Evolutionary conservation across 129 eudicot genomes (phyloP).

Genomic region (Kitagawia praeruptora): DNA sequence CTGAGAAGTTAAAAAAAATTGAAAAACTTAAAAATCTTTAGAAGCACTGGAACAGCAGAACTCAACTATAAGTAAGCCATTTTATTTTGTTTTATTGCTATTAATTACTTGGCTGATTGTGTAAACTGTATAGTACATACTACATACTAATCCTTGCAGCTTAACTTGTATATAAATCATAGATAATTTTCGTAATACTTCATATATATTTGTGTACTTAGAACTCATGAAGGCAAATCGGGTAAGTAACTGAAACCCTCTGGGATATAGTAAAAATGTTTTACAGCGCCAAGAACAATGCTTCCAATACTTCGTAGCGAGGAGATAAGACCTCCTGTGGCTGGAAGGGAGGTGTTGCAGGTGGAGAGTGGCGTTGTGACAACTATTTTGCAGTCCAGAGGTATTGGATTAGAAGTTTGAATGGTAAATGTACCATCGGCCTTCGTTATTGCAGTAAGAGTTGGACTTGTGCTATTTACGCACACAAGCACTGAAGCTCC

Average conservation of each 20-base stretch:
- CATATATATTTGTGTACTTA: too few species aligned
- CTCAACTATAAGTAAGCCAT: background rate
- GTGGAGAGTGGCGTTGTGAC: slow-evolving; percentile 32
- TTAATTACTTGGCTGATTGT: too few species aligned
- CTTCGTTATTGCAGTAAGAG: slow-evolving; percentile 23
- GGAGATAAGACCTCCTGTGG: slow-evolving; percentile 20
- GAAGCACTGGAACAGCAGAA: too few species aligned
- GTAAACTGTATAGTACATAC: too few species aligned
- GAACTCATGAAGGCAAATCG: background rate
- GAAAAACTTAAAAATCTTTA: too few species aligned
- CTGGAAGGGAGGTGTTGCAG: slow-evolving; percentile 25
- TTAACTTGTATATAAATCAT: too few species aligned
- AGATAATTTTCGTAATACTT: too few species aligned
- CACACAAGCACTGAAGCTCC: slow-evolving; percentile 39
- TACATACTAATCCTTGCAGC: too few species aligned
- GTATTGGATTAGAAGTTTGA: slow-evolving; percentile 21
- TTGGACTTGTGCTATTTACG: slow-evolving; percentile 14
- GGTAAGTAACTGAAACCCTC: slow-evolving; percentile 15
- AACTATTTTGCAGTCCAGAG: slow-evolving; percentile 24
- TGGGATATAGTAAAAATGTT: slow-evolving; percentile 10
- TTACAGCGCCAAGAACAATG: slow-evolving; percentile 13
- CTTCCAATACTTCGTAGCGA: slow-evolving; percentile 16
- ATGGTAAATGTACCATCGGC: slow-evolving; percentile 23
- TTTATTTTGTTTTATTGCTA: background rate
- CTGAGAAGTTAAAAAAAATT: too few species aligned